A percentile compares a stretch with the other conserved stretches of the same genome.
Conservation (phyloP, 192 early-diverging fungal species). For the Fimicolochytrium jonesii region DNA sequence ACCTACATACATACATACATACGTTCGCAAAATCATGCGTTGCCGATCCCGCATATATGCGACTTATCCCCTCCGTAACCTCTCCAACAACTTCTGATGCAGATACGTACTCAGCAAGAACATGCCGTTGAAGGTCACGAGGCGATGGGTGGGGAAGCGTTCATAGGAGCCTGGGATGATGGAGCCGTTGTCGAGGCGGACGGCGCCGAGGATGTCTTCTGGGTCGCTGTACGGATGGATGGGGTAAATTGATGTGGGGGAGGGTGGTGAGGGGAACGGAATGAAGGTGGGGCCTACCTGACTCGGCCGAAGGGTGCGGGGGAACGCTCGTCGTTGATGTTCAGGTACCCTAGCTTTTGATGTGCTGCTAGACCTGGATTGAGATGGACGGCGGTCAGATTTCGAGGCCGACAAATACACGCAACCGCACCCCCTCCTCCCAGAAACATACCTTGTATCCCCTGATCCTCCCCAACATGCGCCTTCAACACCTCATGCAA, state of each 20-base stretch:
- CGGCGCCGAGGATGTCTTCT: slow-evolving; percentile 42
- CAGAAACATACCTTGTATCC: slow-evolving; percentile 7
- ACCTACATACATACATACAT: too few relatives aligned
- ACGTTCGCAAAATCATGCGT: too few relatives aligned
- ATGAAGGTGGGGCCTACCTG: slow-evolving; percentile 3
- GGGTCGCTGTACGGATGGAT: slow-evolving; percentile 31
- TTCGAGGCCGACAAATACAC: too few relatives aligned
- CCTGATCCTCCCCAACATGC: background rate
- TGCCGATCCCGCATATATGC: too few relatives aligned
- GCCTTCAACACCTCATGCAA: too few relatives aligned
- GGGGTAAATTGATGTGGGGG: background rate
- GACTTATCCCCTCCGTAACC: slow-evolving; percentile 11
- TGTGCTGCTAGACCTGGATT: slow-evolving; percentile 18
- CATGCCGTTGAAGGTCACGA: slow-evolving; percentile 37
- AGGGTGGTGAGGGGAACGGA: background rate
- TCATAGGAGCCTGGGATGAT: slow-evolving; percentile 29
- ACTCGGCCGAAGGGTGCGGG: slow-evolving; percentile 37
- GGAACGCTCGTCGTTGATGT: slow-evolving; percentile 38
- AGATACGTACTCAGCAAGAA: slow-evolving; percentile 35
- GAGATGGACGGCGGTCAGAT: background rate
- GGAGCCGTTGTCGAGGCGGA: slow-evolving; percentile 31
- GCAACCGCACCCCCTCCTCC: too few relatives aligned
- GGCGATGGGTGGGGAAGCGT: slow-evolving; percentile 36
- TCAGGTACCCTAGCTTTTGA: slow-evolving; percentile 44
- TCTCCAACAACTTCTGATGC: slow-evolving; percentile 32